Conservation (phyloP, 805 yeast species). For the Candida sithepensis region DNA sequence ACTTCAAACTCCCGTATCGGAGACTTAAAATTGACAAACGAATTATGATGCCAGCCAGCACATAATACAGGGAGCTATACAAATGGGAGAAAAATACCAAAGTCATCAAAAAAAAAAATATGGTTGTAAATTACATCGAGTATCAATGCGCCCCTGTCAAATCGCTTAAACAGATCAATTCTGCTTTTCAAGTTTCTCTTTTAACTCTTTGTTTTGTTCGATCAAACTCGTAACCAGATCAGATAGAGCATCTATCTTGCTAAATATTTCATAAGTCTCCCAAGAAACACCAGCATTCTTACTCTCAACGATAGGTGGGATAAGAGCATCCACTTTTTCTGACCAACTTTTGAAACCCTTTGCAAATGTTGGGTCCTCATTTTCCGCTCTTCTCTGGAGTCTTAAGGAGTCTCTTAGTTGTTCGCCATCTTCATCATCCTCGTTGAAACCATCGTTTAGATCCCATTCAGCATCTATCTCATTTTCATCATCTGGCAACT, state of each 20-base stretch:
- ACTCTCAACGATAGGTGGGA: conserved; percentile 60
- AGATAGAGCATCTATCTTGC: conserved; percentile 46
- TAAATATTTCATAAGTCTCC: conserved; percentile 57
- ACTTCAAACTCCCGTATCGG: too few relatives aligned
- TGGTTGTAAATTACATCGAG: too few relatives aligned
- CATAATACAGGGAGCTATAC: too few relatives aligned
- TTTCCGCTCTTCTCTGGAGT: conserved; percentile 60
- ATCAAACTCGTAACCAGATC: conserved; percentile 37
- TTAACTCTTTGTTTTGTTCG: conserved; percentile 22
- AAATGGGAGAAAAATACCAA: too few relatives aligned
- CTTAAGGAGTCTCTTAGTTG: conserved; percentile 38
- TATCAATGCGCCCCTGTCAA: background rate
- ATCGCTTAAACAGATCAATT: background rate
- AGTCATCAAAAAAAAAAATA: too few relatives aligned
- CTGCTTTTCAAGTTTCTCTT: conserved; percentile 4
- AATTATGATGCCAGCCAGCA: too few relatives aligned
- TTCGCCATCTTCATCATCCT: conserved; percentile 28
- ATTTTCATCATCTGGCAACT: conserved; percentile 73
- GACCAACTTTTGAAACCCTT: conserved; percentile 49
- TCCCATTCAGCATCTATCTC: conserved; percentile 81
- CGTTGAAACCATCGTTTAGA: conserved; percentile 67
- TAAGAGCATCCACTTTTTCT: conserved; percentile 42
- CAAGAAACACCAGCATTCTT: conserved; percentile 53
- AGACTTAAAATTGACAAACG: too few relatives aligned
- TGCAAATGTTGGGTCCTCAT: conserved; percentile 65